Base-by-base conservation (phyloP, 345 rosid species). In the sweet orange (Citrus sinensis) region DNA sequence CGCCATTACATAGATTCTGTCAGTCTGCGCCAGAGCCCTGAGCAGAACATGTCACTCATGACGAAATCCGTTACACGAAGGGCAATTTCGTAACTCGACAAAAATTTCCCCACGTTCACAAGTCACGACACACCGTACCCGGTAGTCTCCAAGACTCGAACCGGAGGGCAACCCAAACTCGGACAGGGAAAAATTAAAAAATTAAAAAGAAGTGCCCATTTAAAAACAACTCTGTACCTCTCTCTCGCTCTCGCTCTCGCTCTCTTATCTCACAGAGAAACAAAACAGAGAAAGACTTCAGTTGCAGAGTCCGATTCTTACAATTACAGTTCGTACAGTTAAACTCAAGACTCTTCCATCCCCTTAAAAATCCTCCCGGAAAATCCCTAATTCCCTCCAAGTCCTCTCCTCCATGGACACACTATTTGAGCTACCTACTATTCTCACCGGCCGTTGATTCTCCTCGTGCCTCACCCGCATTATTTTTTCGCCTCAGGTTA, bases 361-460 rank as follows among this genome's bases (percentile, higher is more conserved):
- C 24, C 75, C 27, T 14, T 27, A 24, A 25, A 63, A 65, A 14
- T 34, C 67, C 59, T 55, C 39, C 7, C 22, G 35, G 24, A 16
- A 70, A 37, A 68, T 61, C 82, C 78, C 85, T 68, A 83, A 80
- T 80, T 80, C 69, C 63, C 27, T 64, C 73, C 66, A 65, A 30
- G 8, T 51, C 71, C 72, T 46, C 63, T 30, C 63, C 19, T 51
- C 63, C 77, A 79, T 79, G 78, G 27, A 29, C 16, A 24, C 20
- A 17, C 56, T 51, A 60, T 27, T 25, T 35, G 37, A n/a, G 72
- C 76, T 6, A 14, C 16, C 16, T 76, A 11, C 10, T 79, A 8
- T 32, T 14, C 70, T 72, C 67, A 5, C 37, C 46, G 27, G 27
- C 69, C 65, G 68, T 20, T 80, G 76, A 83, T 80, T 75, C 40